A percentile compares a stretch with the other conserved stretches of the same genome.
Conservation (phyloP, 768 basidiomycete genomes). For the Boletellus sp. region DNA sequence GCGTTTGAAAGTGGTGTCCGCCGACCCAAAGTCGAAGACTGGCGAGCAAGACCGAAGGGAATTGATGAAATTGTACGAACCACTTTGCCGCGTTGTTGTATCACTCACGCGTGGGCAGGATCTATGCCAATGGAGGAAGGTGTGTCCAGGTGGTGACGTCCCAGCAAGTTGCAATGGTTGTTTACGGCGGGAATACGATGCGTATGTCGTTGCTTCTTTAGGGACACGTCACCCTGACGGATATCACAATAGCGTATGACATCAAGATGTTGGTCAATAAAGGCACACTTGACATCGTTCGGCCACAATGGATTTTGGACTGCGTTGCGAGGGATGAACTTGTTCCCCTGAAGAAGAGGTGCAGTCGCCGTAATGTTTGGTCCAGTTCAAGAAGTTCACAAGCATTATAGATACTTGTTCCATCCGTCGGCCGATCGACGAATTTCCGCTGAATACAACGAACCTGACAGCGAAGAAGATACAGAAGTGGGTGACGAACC, state of each 20-base stretch:
- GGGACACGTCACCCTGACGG: neutral
- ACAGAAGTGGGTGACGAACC: conserved; percentile 15
- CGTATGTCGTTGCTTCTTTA: conserved; percentile 45
- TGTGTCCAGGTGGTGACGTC: conserved; percentile 58
- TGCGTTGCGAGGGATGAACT: conserved; percentile 58
- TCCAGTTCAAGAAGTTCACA: neutral
- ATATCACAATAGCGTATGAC: conserved; percentile 53
- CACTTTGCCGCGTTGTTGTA: neutral
- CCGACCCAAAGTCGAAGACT: conserved; percentile 68
- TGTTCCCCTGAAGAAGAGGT: conserved; percentile 70
- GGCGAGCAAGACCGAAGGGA: conserved; percentile 67
- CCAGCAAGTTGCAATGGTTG: conserved; percentile 50
- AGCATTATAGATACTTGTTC: conserved; percentile 65
- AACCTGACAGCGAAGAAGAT: conserved; percentile 37
- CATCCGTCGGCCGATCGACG: conserved; percentile 56
- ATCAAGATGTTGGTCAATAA: conserved; percentile 70
- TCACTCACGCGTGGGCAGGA: conserved; percentile 39
- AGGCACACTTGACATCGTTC: conserved; percentile 66
- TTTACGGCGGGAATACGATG: conserved; percentile 67
- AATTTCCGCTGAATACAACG: conserved; percentile 48
- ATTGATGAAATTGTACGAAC: conserved; percentile 59
- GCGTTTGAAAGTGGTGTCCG: conserved; percentile 55
- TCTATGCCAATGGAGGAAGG: conserved; percentile 65
- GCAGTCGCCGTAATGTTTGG: neutral
- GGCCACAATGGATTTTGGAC: conserved; percentile 78